These are phyloP conservation scores for Heracleum sosnowskyi DNA, from an alignment of 129 eudicot species.

Conservation along the genomic window DNA sequence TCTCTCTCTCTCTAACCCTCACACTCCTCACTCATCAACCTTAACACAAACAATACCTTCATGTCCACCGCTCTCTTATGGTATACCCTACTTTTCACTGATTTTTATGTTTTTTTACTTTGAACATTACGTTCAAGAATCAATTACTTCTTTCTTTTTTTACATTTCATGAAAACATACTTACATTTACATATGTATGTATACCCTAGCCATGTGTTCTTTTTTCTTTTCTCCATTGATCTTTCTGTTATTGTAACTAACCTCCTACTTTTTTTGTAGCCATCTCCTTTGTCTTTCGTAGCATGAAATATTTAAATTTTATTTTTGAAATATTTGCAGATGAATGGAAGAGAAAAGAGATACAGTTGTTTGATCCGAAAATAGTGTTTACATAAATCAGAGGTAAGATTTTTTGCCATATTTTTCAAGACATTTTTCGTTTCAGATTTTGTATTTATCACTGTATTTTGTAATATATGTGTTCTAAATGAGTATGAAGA, in stretches of 20 bases:
- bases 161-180: neutral
- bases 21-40: conserved; percentile 8
- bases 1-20: neutral
- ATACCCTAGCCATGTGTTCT: neutral
- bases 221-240: conserved; percentile 1
- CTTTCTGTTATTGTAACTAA: conserved; percentile 10
- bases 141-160: neutral
- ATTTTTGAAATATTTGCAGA: conserved; percentile 18
- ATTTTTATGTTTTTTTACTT: neutral
- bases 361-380: conserved; percentile 11
- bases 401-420: conserved; percentile 20
- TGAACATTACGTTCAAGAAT: neutral
- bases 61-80: neutral
- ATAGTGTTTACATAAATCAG: conserved; percentile 6
- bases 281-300: neutral
- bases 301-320: neutral
- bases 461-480: neutral
- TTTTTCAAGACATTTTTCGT: neutral
- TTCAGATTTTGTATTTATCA: no score
- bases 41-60: neutral
- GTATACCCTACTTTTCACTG: neutral
- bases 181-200: conserved; percentile 19
- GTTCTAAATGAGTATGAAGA: neutral
- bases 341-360: conserved; percentile 10
- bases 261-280: conserved; percentile 12